Evolutionary conservation across 306 rosid genomes (phyloP), one percentile per base, ranked within the genome.

Genomic region (Rosa multiflora): DNA sequence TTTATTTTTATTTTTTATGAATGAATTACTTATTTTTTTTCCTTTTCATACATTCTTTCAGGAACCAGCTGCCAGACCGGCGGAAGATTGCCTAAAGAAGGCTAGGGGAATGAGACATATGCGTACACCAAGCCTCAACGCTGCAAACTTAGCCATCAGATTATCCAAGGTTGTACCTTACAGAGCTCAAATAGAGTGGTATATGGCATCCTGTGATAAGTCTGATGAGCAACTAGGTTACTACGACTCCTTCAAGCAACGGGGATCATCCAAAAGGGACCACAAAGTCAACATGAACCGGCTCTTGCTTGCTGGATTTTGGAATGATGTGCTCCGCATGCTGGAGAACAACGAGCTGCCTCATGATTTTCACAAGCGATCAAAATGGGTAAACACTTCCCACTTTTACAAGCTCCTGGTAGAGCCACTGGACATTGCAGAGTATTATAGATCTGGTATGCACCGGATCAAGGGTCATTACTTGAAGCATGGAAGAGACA

Each of bases 361-460:
- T 66, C 76, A 73, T 0, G 89, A 94, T 80, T 83, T 93, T 23
- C 73, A 72, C 20, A 62, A 17, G 82, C 68, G 85, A 62, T 68
- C 71, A 20, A 93, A 92, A 86, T 93, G 98, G 98, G 80, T 90
- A 59, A 81, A 88, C 20, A 70, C 85, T 82, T 84, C 91, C 40
- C 93, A 88, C 0, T 93, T 8, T 79, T 90, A 94, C 76, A 87
- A 85, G 70, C 90, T 90, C 23, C 82, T 91, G 39, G 97, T 90
- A 13, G 97, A 94, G 90, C 98, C 97, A 32, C 56, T 94, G 21
- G 99, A 95, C 17, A 92, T 95, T 69, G 99, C 98, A 0, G 96
- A 91, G 5, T 93, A 92, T 39, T 92, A 95, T 29, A 72, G 89
- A n/a, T 76, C 64, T 2, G 84, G 82, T 13, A 73, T 2, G 88